Evolutionary conservation across 495 filamentous ascomycete species (phyloP).

Genomic region (Penicillium crystallinum): DNA sequence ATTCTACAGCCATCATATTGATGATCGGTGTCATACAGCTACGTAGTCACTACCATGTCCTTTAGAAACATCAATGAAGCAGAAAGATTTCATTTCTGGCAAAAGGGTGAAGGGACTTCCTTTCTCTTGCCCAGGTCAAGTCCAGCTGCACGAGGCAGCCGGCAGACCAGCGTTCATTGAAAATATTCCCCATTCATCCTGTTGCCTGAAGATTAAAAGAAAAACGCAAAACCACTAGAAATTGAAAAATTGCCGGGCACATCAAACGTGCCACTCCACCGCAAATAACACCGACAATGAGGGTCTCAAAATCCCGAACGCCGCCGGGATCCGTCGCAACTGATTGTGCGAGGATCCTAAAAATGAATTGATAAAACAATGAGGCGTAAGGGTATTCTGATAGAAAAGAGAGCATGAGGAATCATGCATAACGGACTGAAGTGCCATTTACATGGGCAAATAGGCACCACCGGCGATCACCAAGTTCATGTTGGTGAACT

Average conservation of each 20-base stretch:
- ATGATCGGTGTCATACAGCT: no score
- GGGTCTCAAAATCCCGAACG: constrained; percentile 1
- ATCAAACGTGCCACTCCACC: background rate
- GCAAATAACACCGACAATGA: background rate
- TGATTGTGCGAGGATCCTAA: constrained; percentile 3
- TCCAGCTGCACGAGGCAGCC: background rate
- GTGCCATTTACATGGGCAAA: constrained; percentile 45
- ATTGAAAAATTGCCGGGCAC: background rate
- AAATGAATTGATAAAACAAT: constrained; percentile 7
- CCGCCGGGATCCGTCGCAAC: constrained; percentile 5
- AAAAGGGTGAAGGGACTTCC: background rate
- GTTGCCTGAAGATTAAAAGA: background rate
- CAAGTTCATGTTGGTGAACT: constrained; percentile 89
- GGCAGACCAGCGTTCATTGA: background rate
- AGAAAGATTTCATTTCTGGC: background rate
- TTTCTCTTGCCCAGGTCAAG: background rate
- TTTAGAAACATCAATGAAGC: background rate
- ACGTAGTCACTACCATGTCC: background rate
- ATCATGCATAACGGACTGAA: background rate
- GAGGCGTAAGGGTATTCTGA: constrained; percentile 25
- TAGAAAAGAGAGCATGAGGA: background rate
- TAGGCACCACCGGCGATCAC: constrained; percentile 85
- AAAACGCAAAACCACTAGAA: background rate
- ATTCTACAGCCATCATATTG: background rate
- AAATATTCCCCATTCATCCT: background rate